Conservation (phyloP, 2,329 filamentous ascomycete genomes). For the Chrysosporium queenslandicum region DNA sequence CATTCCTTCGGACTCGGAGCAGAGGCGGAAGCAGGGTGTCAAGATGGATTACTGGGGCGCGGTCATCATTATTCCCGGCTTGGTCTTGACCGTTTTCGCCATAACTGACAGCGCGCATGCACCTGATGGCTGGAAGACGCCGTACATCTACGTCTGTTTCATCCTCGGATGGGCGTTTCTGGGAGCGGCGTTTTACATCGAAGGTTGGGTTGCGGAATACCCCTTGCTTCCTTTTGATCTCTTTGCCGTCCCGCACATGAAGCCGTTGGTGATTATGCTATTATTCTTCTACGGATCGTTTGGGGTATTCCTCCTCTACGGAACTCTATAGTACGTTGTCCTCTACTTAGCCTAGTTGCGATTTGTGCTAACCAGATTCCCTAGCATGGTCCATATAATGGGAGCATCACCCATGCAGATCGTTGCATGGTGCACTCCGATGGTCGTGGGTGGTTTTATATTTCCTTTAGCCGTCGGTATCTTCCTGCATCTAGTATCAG, state of each 20-base stretch:
- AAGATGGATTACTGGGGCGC: constrained; percentile 63
- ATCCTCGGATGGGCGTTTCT: constrained; percentile 54
- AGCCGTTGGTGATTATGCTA: constrained; percentile 49
- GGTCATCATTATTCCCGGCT: constrained; percentile 50
- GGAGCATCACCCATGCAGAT: constrained; percentile 51
- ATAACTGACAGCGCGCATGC: constrained; percentile 64
- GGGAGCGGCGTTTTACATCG: constrained; percentile 54
- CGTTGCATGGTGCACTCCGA: constrained; percentile 59
- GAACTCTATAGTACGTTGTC: constrained; percentile 53
- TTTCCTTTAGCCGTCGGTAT: constrained; percentile 55
- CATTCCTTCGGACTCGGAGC: constrained; percentile 41
- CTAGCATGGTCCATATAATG: constrained; percentile 52
- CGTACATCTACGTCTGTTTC: constrained; percentile 59
- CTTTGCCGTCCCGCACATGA: constrained; percentile 61
- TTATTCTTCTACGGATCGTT: constrained; percentile 60
- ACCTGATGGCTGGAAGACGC: constrained; percentile 58
- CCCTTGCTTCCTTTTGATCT: constrained; percentile 61
- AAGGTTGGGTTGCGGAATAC: constrained; percentile 58
- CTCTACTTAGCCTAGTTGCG: neutral
- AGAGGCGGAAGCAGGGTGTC: constrained; percentile 31
- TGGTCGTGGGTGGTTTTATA: constrained; percentile 57
- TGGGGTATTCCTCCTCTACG: constrained; percentile 60
- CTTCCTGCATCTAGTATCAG: constrained; percentile 56
- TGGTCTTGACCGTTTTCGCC: constrained; percentile 63
- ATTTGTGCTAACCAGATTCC: constrained; percentile 3